These are phyloP conservation scores for Plasmodium falciparum DNA, from an alignment of 169 alveolate species.

Conservation along the genomic window DNA sequence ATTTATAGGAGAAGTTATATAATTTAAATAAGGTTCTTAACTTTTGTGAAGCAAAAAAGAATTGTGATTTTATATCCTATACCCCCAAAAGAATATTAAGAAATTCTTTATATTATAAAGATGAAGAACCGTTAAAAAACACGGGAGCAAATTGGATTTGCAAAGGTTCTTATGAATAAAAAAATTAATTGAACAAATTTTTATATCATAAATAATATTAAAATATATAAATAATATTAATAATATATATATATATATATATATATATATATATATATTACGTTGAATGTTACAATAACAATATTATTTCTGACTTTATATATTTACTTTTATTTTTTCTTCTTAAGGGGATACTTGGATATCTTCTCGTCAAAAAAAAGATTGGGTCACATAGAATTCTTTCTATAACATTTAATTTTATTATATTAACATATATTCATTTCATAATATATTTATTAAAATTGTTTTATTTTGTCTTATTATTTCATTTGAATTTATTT, in stretches of 20 bases:
- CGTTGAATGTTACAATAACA: neutral
- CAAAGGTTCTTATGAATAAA: constrained; percentile 17
- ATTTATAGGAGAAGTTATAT: constrained; percentile 39
- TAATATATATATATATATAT: neutral
- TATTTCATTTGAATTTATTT: constrained; percentile 5
- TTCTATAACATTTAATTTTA: neutral
- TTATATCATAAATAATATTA: neutral
- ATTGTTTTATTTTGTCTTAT: constrained; percentile 5
- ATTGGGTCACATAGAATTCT: constrained; percentile 30
- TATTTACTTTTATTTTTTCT: constrained; percentile 7
- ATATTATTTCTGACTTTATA: neutral
- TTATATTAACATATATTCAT: neutral
- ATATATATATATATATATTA: neutral
- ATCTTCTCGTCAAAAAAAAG: constrained; percentile 52
- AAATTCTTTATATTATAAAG: constrained; percentile 60
- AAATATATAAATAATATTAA: neutral
- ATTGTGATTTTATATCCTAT: constrained; percentile 58
- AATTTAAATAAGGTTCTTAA: constrained; percentile 43
- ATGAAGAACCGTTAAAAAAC: constrained; percentile 28
- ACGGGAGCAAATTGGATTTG: constrained; percentile 72
- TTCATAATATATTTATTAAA: neutral
- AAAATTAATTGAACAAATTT: neutral
- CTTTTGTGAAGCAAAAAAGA: constrained; percentile 35
- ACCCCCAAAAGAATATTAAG: constrained; percentile 33
- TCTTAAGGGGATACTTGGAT: constrained; percentile 60